Percentiles rank a stretch among this genome's conserved stretches.
Evolutionary conservation across 2,329 filamentous ascomycete genomes (phyloP).

Genomic region (Colletotrichum neosansevieriae): DNA sequence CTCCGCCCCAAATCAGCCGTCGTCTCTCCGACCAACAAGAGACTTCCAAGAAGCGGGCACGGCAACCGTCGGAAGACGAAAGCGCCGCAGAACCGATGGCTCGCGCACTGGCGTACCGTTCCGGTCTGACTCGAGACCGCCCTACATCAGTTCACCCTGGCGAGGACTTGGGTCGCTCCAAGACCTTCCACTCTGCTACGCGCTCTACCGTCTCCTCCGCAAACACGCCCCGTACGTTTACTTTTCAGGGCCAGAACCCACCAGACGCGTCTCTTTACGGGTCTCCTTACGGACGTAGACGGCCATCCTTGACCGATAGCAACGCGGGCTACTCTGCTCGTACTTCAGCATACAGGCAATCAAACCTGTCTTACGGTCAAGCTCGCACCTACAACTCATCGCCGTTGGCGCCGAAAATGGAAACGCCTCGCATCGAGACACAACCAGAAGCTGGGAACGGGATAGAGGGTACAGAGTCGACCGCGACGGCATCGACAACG

Average conservation of each 20-base stretch:
- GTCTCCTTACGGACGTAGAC: conserved; percentile 47
- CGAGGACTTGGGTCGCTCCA: conserved; percentile 52
- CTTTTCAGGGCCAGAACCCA: conserved; percentile 64
- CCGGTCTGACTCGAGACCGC: conserved; percentile 55
- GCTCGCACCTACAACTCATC: conserved; percentile 69
- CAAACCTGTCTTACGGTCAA: conserved; percentile 52
- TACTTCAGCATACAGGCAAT: conserved; percentile 57
- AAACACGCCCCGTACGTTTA: conserved; percentile 61
- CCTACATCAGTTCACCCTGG: conserved; percentile 53
- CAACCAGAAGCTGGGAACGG: conserved; percentile 54
- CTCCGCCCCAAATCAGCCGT: conserved; percentile 63
- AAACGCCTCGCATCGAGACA: conserved; percentile 51
- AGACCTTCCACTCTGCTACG: conserved; percentile 46
- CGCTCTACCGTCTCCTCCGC: conserved; percentile 52
- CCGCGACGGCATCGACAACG: conserved; percentile 84
- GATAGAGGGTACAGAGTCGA: conserved; percentile 83
- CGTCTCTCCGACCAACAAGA: conserved; percentile 71
- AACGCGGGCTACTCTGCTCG: conserved; percentile 56
- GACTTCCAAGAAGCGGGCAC: conserved; percentile 52
- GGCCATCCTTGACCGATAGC: conserved; percentile 63
- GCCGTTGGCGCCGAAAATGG: conserved; percentile 64
- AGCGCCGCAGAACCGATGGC: conserved; percentile 53
- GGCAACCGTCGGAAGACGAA: conserved; percentile 55
- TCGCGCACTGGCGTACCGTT: conserved; percentile 59
- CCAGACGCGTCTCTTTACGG: conserved; percentile 43